Evolutionary conservation across 2,329 filamentous ascomycete genomes (phyloP).

Genomic region (Chalara sp.): DNA sequence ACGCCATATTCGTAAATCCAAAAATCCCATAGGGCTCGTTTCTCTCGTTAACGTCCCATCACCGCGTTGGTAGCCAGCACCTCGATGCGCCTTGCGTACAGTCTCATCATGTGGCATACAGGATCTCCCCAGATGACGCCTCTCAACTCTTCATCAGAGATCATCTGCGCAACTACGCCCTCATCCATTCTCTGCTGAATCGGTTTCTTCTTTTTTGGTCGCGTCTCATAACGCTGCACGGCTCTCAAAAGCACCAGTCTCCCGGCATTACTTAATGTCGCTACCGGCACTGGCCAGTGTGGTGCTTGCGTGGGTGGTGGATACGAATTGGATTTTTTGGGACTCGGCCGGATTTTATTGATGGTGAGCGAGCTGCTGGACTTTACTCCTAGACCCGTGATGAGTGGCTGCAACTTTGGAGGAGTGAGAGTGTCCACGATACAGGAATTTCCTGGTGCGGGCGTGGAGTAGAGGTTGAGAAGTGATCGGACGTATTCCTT

Average conservation of each 20-base stretch:
- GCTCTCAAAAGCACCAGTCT: slow-evolving; percentile 58
- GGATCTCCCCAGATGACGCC: slow-evolving; percentile 76
- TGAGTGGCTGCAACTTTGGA: slow-evolving; percentile 12
- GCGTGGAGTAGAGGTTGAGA: slow-evolving; percentile 61
- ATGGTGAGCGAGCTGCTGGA: slow-evolving; percentile 14
- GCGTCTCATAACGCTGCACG: slow-evolving; percentile 32
- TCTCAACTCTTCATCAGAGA: slow-evolving; percentile 61
- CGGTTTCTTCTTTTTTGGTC: slow-evolving; percentile 37
- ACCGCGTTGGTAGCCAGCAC: slow-evolving; percentile 63
- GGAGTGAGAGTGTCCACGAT: slow-evolving; percentile 9
- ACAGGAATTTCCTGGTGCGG: slow-evolving; percentile 27
- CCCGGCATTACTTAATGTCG: slow-evolving; percentile 64
- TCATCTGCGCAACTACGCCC: slow-evolving; percentile 61
- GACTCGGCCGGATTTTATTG: slow-evolving; percentile 13
- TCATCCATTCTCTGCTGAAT: slow-evolving; percentile 45
- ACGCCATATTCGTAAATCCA: no score
- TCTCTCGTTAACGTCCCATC: slow-evolving; percentile 27
- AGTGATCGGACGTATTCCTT: slow-evolving; percentile 68
- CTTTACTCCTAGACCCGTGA: slow-evolving; percentile 7
- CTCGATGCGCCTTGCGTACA: slow-evolving; percentile 70
- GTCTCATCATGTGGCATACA: slow-evolving; percentile 69
- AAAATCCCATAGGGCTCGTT: no score
- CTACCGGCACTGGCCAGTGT: slow-evolving; percentile 59
- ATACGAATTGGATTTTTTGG: slow-evolving; percentile 16
- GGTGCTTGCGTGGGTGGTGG: slow-evolving; percentile 28